Conservation (phyloP, 1,139 yeast genomes). For the Lodderomyces parapsilosis region DNA sequence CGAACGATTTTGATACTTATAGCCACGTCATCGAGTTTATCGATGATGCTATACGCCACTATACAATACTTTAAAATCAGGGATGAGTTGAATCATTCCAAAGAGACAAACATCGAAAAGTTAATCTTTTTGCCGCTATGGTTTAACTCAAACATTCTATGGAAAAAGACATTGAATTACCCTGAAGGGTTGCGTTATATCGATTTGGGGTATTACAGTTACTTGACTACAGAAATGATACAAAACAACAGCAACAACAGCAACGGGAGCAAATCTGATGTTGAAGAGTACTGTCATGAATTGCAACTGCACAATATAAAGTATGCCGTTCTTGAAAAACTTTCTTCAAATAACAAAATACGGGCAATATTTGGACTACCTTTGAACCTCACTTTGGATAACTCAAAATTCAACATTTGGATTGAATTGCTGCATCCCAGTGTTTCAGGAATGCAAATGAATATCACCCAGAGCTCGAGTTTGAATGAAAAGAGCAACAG, state of each 20-base stretch:
- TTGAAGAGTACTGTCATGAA: conserved; percentile 15
- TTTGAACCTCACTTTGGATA: conserved; percentile 16
- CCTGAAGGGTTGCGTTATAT: conserved; percentile 27
- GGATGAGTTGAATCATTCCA: conserved; percentile 10
- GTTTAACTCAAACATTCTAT: conserved; percentile 29
- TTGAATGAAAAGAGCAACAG: conserved; percentile 1
- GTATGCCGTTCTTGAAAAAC: conserved; percentile 28
- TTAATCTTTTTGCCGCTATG: conserved; percentile 32
- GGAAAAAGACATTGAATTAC: conserved; percentile 20
- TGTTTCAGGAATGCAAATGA: conserved; percentile 29
- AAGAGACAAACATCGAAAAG: conserved; percentile 7
- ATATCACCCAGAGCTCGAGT: conserved; percentile 15
- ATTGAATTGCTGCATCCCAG: conserved; percentile 29
- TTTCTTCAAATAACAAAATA: conserved; percentile 22
- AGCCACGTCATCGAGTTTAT: conserved; percentile 23
- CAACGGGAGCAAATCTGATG: conserved; percentile 6
- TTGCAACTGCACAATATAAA: conserved; percentile 25
- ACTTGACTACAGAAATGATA: conserved; percentile 17
- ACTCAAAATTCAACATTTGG: conserved; percentile 26
- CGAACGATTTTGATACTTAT: conserved; percentile 23
- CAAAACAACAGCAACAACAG: conserved; percentile 7
- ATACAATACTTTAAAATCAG: conserved; percentile 21
- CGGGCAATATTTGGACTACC: conserved; percentile 32
- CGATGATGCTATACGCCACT: conserved; percentile 25
- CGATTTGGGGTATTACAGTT: conserved; percentile 22